Conservation (phyloP, 148 eudicot genomes). For the Cornus controversa region DNA sequence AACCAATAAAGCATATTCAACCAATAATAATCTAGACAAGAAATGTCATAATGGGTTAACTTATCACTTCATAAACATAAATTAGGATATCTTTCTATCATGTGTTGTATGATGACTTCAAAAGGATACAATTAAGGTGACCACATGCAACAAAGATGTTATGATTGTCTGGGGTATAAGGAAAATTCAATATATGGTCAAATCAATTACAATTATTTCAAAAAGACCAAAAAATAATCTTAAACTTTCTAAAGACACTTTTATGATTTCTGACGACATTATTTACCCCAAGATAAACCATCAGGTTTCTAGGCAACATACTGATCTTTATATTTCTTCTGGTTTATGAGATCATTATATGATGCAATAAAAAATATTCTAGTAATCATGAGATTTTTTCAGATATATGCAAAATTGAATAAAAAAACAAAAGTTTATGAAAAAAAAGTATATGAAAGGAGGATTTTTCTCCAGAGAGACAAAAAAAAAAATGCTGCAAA, state of each 20-base stretch:
- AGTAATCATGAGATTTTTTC: not conserved
- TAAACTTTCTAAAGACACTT: not conserved
- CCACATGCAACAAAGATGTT: not conserved
- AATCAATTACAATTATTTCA: not conserved
- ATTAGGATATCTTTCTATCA: not conserved
- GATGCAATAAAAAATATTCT: not conserved
- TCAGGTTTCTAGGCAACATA: not conserved
- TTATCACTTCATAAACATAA: not conserved
- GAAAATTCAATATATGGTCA: not conserved
- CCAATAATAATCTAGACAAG: not conserved
- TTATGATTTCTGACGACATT: not conserved
- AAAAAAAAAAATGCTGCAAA: not conserved
- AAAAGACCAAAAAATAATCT: not conserved
- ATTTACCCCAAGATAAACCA: not conserved
- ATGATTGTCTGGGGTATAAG: not conserved
- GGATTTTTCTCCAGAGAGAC: not conserved
- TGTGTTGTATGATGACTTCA: not conserved
- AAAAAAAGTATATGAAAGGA: too few species aligned
- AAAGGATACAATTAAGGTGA: not conserved
- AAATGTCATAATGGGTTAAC: not conserved
- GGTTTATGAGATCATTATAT: not conserved
- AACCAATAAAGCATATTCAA: not conserved
- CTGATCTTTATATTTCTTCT: too few species aligned
- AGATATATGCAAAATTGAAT: not conserved
- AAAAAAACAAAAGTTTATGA: too few species aligned